phyloP scores from a whole-genome alignment of 1,284 basidiomycete genomes.

The Cryptococcus deneoformans region DNA sequence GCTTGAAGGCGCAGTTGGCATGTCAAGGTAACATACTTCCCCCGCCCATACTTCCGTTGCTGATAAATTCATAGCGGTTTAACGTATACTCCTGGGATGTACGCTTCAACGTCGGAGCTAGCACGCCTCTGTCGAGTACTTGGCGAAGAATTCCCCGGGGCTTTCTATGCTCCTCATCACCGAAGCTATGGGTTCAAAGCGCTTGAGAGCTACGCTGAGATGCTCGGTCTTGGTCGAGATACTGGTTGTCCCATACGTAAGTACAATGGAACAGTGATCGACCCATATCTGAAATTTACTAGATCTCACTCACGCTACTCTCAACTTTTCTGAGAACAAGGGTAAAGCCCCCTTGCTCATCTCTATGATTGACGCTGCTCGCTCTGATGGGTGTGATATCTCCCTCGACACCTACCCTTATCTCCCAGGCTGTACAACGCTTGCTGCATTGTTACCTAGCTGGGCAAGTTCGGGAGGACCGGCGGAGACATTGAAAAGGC shows the following conservation, averaged over 20 bases:
- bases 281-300: neutral
- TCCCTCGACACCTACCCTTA: constrained; percentile 48
- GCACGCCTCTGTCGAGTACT: constrained; percentile 30
- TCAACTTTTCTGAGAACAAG: constrained; percentile 46
- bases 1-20: constrained; percentile 44
- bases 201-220: constrained; percentile 42
- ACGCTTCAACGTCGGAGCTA: constrained; percentile 44
- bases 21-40: constrained; percentile 31
- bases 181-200: constrained; percentile 41
- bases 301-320: constrained; percentile 48
- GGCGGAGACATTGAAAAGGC: constrained; percentile 29
- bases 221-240: constrained; percentile 34
- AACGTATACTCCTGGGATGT: constrained; percentile 50
- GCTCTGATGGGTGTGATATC: constrained; percentile 30
- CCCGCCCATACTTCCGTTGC: neutral
- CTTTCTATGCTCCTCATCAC: constrained; percentile 47
- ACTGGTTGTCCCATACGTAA: constrained; percentile 40
- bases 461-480: constrained; percentile 44
- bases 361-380: constrained; percentile 31
- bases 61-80: constrained; percentile 26
- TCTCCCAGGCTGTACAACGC: constrained; percentile 45
- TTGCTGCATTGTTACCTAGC: constrained; percentile 39
- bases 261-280: constrained; percentile 3
- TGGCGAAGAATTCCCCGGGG: constrained; percentile 28
- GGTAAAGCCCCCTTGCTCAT: constrained; percentile 36